phyloP scores from a whole-genome alignment of 2,329 filamentous ascomycete genomes.

The Teratosphaeria epicoccoides region DNA sequence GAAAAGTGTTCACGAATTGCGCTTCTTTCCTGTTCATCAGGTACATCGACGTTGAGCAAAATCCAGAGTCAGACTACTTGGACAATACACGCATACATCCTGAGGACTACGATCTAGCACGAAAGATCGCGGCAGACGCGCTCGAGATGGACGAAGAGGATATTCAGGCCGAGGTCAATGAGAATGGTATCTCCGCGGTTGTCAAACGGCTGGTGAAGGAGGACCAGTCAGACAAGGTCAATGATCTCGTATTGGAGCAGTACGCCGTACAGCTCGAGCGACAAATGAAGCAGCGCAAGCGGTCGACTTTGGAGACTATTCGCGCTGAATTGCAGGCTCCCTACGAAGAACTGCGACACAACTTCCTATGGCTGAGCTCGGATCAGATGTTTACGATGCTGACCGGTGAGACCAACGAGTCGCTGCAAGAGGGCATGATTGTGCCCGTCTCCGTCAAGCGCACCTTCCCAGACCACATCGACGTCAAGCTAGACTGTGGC shows the following conservation, averaged over 20 bases:
- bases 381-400: slow-evolving; percentile 93
- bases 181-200: slow-evolving; percentile 80
- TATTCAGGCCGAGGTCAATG: slow-evolving; percentile 85
- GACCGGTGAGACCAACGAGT: slow-evolving; percentile 81
- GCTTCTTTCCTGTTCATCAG: slow-evolving; percentile 89
- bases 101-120: slow-evolving; percentile 94
- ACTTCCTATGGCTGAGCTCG: slow-evolving; percentile 57
- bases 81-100: slow-evolving; percentile 97
- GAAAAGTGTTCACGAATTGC: slow-evolving; percentile 91
- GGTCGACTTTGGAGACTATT: slow-evolving; percentile 91
- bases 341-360: slow-evolving; percentile 84
- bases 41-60: slow-evolving; percentile 63
- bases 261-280: slow-evolving; percentile 91
- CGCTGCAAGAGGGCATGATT: slow-evolving; percentile 81
- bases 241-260: slow-evolving; percentile 90
- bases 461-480: slow-evolving; percentile 84
- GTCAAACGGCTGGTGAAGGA: slow-evolving; percentile 93
- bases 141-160: slow-evolving; percentile 96
- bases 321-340: slow-evolving; percentile 84
- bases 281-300: slow-evolving; percentile 88
- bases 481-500: slow-evolving; percentile 87
- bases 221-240: slow-evolving; percentile 86
- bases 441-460: slow-evolving; percentile 79
- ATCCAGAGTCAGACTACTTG: slow-evolving; percentile 71
- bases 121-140: slow-evolving; percentile 97